Evolutionary conservation across 2,329 filamentous ascomycete species (phyloP).

Genomic region (Myriosclerotinia duriaeana): DNA sequence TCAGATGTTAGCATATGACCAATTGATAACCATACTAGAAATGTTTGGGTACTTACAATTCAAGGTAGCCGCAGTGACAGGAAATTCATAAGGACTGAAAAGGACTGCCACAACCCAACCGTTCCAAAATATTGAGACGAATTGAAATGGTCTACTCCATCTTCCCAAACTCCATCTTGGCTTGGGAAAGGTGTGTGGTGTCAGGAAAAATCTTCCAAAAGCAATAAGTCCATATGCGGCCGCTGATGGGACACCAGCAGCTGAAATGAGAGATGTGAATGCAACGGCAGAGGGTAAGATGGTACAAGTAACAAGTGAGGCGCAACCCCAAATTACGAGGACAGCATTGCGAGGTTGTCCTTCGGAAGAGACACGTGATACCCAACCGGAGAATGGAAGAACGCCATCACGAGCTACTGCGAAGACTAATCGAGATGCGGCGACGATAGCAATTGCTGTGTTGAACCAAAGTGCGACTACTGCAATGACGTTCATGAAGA

Average conservation of each 20-base stretch:
- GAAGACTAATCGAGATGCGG: slow-evolving; percentile 27
- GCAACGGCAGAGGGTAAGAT: slow-evolving; percentile 27
- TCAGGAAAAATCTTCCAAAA: slow-evolving; percentile 28
- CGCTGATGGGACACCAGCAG: slow-evolving; percentile 25
- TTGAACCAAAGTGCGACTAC: slow-evolving; percentile 27
- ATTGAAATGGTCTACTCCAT: slow-evolving; percentile 23
- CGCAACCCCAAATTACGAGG: slow-evolving; percentile 23
- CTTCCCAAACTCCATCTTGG: slow-evolving; percentile 25
- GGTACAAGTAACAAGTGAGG: slow-evolving; percentile 26
- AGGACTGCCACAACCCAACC: slow-evolving; percentile 27
- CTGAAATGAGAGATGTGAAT: slow-evolving; percentile 26
- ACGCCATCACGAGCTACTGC: slow-evolving; percentile 28
- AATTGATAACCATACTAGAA: not conserved
- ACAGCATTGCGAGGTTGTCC: slow-evolving; percentile 28
- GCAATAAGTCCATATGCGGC: slow-evolving; percentile 27
- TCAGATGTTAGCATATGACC: slow-evolving; percentile 4
- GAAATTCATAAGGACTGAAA: slow-evolving; percentile 22
- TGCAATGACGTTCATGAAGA: slow-evolving; percentile 25
- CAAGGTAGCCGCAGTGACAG: slow-evolving; percentile 19
- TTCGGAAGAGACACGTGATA: slow-evolving; percentile 25
- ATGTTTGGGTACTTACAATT: slow-evolving; percentile 10
- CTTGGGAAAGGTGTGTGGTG: slow-evolving; percentile 24
- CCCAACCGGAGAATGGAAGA: slow-evolving; percentile 24
- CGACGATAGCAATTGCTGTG: slow-evolving; percentile 27
- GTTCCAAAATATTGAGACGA: slow-evolving; percentile 28